Evolutionary conservation across 2,329 filamentous ascomycete genomes (phyloP).

Genomic region (Colletotrichum navitas): DNA sequence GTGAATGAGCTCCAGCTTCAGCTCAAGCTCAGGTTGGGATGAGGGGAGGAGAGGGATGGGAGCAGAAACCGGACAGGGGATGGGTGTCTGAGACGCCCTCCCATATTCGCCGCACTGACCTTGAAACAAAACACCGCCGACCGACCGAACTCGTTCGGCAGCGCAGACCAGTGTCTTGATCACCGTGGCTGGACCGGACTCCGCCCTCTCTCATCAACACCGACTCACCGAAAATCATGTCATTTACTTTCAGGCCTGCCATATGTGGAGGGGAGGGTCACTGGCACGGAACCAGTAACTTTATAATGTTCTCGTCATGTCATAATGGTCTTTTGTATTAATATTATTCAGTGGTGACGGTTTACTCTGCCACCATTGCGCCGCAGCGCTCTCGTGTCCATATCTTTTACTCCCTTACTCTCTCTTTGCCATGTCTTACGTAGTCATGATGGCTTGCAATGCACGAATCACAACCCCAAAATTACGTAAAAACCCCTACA

Average conservation of each 20-base stretch:
- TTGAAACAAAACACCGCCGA: constrained; percentile 31
- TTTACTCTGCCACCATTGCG: constrained; percentile 24
- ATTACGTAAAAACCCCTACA: neutral
- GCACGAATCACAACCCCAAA: constrained; percentile 23
- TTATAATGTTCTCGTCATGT: constrained; percentile 21
- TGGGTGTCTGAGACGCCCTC: constrained; percentile 33
- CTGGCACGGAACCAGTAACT: neutral
- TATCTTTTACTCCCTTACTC: constrained; percentile 15
- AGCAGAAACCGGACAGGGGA: constrained; percentile 3
- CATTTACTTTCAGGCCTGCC: neutral
- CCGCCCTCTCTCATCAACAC: neutral
- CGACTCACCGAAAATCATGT: neutral
- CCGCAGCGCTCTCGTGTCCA: constrained; percentile 37
- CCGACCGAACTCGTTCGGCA: constrained; percentile 20
- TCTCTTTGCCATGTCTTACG: constrained; percentile 21
- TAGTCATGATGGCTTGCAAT: constrained; percentile 35
- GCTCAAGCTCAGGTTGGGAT: constrained; percentile 2
- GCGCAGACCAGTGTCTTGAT: constrained; percentile 3
- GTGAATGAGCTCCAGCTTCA: constrained; percentile 17
- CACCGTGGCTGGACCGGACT: constrained; percentile 18
- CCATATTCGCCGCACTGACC: constrained; percentile 33
- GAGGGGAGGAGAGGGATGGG: constrained; percentile 16
- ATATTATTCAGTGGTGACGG: constrained; percentile 30
- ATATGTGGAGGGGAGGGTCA: neutral
- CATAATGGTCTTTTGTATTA: constrained; percentile 41